Evolutionary conservation across 2,329 filamentous ascomycete genomes (phyloP).

Genomic region (Cladosporium halotolerans): DNA sequence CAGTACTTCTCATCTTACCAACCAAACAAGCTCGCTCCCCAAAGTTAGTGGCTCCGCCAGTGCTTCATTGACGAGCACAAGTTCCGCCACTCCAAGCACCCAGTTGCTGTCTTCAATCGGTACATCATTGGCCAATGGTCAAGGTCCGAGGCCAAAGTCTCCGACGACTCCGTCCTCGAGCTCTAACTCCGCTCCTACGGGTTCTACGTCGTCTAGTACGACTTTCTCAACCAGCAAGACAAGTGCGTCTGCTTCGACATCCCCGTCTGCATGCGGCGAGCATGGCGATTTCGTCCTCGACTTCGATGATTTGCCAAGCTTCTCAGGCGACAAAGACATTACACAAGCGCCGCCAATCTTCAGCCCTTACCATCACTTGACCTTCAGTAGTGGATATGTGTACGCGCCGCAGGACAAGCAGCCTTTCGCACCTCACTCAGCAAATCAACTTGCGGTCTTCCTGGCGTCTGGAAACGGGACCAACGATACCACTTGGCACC

Average conservation of each 20-base stretch:
- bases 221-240: conserved; percentile 5
- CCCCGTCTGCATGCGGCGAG: conserved; percentile 35
- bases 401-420: conserved; percentile 42
- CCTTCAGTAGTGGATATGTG: conserved; percentile 46
- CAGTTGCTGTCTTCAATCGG: not conserved
- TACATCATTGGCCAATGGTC: not conserved
- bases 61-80: not conserved
- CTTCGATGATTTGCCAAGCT: conserved; percentile 33
- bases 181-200: not conserved
- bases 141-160: not conserved
- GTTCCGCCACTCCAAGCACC: not conserved
- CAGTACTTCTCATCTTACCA: too few species aligned
- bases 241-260: conserved; percentile 18
- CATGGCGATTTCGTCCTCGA: conserved; percentile 38
- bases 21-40: too few species aligned
- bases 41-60: not conserved
- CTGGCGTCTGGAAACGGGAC: conserved; percentile 23
- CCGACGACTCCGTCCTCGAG: not conserved
- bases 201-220: not conserved
- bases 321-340: conserved; percentile 27
- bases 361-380: conserved; percentile 46
- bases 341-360: conserved; percentile 36
- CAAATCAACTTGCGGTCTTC: conserved; percentile 44
- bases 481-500: conserved; percentile 2
- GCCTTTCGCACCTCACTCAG: conserved; percentile 40